Conservation (phyloP, 495 filamentous ascomycete genomes). For the Jackrogersella multiformis region DNA sequence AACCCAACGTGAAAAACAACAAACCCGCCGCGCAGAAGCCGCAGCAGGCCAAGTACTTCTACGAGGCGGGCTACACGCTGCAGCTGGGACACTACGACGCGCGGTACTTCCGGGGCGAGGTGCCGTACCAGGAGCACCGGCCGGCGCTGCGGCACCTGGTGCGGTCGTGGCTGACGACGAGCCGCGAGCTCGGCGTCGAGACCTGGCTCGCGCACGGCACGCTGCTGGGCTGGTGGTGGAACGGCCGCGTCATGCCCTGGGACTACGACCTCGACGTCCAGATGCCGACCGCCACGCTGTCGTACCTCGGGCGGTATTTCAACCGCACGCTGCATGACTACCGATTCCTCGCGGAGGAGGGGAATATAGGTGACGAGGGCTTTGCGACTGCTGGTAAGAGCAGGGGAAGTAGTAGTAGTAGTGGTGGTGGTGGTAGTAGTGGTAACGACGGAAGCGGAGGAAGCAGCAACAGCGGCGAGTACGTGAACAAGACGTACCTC, state of each 20-base stretch:
- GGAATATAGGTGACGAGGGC: background rate
- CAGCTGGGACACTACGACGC: constrained; percentile 75
- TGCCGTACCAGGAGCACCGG: constrained; percentile 70
- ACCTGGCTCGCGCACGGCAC: constrained; percentile 93
- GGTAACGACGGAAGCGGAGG: background rate
- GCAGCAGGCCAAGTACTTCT: constrained; percentile 56
- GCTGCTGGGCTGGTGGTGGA: constrained; percentile 93
- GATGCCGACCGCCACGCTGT: constrained; percentile 70
- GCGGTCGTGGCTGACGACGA: constrained; percentile 75
- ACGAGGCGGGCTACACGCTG: constrained; percentile 66
- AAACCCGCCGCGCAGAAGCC: background rate
- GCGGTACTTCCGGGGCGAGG: constrained; percentile 69
- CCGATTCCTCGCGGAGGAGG: constrained; percentile 51
- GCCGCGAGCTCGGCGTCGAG: constrained; percentile 69
- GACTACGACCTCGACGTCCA: constrained; percentile 91
- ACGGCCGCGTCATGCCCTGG: constrained; percentile 83
- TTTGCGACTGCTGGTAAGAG: no score
- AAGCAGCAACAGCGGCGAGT: background rate
- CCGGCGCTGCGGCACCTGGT: constrained; percentile 73
- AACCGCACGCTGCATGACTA: constrained; percentile 74
- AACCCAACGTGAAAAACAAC: background rate
- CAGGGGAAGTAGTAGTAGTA: background rate
- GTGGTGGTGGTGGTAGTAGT: background rate
- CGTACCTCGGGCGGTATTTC: constrained; percentile 67
- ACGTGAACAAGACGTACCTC: constrained; percentile 61